phyloP scores from a whole-genome alignment of 768 basidiomycete species.

The Lactarius quietus region DNA sequence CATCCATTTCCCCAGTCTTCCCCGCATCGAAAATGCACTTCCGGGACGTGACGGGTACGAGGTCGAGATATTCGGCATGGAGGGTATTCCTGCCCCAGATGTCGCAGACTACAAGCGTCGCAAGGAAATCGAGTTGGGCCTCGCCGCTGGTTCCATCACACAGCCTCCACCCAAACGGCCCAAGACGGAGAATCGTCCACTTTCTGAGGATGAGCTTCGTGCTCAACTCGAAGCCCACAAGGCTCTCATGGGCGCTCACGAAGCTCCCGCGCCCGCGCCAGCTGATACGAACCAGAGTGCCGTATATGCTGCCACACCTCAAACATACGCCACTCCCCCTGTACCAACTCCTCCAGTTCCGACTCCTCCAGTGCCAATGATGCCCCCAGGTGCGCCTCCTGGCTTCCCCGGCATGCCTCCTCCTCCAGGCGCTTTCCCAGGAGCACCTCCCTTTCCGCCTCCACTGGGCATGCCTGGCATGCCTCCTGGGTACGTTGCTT shows the following conservation, averaged over 20 bases:
- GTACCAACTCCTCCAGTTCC: slow-evolving; percentile 33
- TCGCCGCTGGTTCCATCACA: slow-evolving; percentile 75
- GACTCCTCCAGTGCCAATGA: slow-evolving; percentile 35
- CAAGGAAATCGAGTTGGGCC: slow-evolving; percentile 91
- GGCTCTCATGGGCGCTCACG: slow-evolving; percentile 76
- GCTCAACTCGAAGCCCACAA: slow-evolving; percentile 88
- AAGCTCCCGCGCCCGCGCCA: slow-evolving; percentile 37
- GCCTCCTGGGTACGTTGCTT: slow-evolving; percentile 38
- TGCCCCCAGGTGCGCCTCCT: slow-evolving; percentile 42
- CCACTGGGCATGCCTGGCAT: slow-evolving; percentile 37
- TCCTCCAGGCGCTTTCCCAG: slow-evolving; percentile 39
- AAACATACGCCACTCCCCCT: slow-evolving; percentile 55
- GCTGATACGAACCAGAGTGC: slow-evolving; percentile 46
- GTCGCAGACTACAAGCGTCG: slow-evolving; percentile 94
- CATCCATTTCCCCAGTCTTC: slow-evolving; percentile 43
- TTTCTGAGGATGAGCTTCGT: slow-evolving; percentile 80
- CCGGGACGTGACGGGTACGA: slow-evolving; percentile 97
- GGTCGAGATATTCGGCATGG: slow-evolving; percentile 99
- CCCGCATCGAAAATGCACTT: slow-evolving; percentile 94
- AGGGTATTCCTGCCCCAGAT: slow-evolving; percentile 92
- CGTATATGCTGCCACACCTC: slow-evolving; percentile 73
- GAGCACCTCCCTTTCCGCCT: slow-evolving; percentile 35
- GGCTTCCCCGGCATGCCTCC: slow-evolving; percentile 45
- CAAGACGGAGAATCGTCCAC: slow-evolving; percentile 69
- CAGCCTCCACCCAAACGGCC: slow-evolving; percentile 80